A percentile compares a stretch with the other conserved stretches of the same genome.
These are phyloP conservation scores for Eimeria necatrix DNA, from an alignment of 169 alveolate species.

Conservation along the genomic window DNA sequence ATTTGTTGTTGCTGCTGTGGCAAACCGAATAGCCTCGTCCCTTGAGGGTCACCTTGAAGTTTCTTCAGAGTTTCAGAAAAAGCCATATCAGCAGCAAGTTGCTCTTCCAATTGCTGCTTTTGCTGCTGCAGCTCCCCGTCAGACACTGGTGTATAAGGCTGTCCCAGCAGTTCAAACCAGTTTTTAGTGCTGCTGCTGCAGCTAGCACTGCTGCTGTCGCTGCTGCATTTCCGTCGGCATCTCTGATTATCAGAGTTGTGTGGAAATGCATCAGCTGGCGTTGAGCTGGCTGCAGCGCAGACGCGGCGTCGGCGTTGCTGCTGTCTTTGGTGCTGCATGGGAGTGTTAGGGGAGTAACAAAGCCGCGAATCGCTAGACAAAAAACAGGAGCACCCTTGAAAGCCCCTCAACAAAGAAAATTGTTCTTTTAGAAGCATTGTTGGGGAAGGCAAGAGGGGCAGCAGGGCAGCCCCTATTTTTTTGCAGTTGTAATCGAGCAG, in stretches of 20 bases:
- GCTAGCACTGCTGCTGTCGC: conserved; percentile 1
- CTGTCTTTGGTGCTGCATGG: not conserved
- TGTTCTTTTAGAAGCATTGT: not conserved
- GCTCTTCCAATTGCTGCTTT: not conserved
- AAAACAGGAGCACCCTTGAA: not conserved
- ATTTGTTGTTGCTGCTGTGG: not conserved
- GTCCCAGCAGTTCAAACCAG: conserved; percentile 47
- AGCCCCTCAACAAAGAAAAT: not conserved
- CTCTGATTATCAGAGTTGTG: not conserved
- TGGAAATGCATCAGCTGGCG: not conserved
- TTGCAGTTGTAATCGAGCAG: not conserved
- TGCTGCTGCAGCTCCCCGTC: conserved; percentile 48
- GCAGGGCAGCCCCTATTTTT: not conserved
- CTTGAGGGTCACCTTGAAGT: not conserved
- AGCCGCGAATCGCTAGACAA: not conserved
- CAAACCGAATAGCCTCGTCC: not conserved
- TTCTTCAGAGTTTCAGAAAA: not conserved
- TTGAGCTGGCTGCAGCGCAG: not conserved
- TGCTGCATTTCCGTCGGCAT: not conserved
- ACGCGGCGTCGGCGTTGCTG: not conserved
- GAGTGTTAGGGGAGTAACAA: not conserved
- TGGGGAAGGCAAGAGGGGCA: not conserved
- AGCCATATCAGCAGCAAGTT: not conserved
- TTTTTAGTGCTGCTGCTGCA: not conserved
- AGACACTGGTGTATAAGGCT: conserved; percentile 16